phyloP scores from a whole-genome alignment of 2,329 filamentous ascomycete genomes.

The Emmonsiellopsis sp. region DNA sequence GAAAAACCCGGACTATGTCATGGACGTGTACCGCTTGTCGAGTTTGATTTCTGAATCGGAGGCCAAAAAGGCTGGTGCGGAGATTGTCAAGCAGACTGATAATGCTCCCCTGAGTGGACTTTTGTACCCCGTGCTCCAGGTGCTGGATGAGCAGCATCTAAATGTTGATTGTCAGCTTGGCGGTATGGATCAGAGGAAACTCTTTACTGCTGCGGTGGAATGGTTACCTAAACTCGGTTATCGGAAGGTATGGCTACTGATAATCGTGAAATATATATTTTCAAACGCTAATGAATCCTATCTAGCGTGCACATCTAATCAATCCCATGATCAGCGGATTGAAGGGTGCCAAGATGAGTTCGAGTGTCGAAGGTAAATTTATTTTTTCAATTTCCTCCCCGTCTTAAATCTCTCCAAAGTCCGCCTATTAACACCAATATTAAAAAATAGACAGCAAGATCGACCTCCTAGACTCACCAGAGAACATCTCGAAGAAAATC shows the following conservation, averaged over 20 bases:
- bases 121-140: slow-evolving; percentile 81
- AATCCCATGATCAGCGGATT: slow-evolving; percentile 88
- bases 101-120: slow-evolving; percentile 67
- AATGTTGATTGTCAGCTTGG: slow-evolving; percentile 84
- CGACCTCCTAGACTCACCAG: too few species aligned
- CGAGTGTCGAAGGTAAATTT: slow-evolving; percentile 20
- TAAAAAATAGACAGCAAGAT: too few species aligned
- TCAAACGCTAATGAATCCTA: slow-evolving; percentile 20
- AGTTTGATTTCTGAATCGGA: slow-evolving; percentile 66
- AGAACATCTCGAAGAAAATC: too few species aligned
- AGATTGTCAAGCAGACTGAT: slow-evolving; percentile 85
- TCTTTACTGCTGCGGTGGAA: slow-evolving; percentile 79
- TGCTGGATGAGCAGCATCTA: slow-evolving; percentile 82
- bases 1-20: slow-evolving; percentile 58
- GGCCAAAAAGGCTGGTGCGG: slow-evolving; percentile 81
- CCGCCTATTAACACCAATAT: slow-evolving; percentile 29
- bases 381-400: not conserved
- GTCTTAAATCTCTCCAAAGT: slow-evolving; percentile 56
- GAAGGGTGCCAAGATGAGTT: slow-evolving; percentile 76
- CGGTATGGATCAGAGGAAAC: slow-evolving; percentile 75
- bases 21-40: slow-evolving; percentile 76
- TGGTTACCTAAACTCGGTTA: slow-evolving; percentile 80
- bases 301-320: slow-evolving; percentile 57
- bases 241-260: slow-evolving; percentile 40
- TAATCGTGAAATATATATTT: too few species aligned